Conservation (phyloP, 768 basidiomycete species). For the Hericium coralloides region DNA sequence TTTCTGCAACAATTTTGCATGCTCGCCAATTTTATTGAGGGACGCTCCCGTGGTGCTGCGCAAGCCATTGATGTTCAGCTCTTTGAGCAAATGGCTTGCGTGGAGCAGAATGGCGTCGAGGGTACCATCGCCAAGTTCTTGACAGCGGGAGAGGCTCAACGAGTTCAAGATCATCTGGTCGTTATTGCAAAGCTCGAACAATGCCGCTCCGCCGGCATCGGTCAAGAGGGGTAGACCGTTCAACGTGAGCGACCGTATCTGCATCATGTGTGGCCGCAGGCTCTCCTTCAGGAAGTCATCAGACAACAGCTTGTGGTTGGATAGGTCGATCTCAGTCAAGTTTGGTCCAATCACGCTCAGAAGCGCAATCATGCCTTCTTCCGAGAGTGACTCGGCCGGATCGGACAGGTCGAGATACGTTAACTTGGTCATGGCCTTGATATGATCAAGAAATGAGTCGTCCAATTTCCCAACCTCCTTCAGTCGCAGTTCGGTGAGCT, state of each 20-base stretch:
- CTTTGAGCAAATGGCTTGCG: constrained; percentile 47
- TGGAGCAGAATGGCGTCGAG: constrained; percentile 49
- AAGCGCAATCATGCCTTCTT: constrained; percentile 46
- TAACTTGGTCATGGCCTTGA: constrained; percentile 40
- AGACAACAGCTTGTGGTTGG: constrained; percentile 54
- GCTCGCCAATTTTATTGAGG: constrained; percentile 28
- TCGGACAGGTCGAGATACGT: constrained; percentile 62
- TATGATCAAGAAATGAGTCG: constrained; percentile 50
- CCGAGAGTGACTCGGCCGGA: constrained; percentile 44
- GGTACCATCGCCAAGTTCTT: constrained; percentile 14
- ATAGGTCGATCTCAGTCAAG: constrained; percentile 60
- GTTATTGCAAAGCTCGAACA: constrained; percentile 52
- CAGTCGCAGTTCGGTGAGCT: constrained; percentile 66
- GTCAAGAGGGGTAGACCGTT: constrained; percentile 52
- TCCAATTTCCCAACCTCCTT: constrained; percentile 67
- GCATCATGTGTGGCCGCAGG: constrained; percentile 37
- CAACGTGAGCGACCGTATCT: constrained; percentile 46
- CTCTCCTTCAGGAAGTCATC: constrained; percentile 55
- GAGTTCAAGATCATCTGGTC: constrained; percentile 15
- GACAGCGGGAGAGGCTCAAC: constrained; percentile 15
- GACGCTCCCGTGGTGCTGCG: constrained; percentile 46
- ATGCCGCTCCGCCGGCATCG: constrained; percentile 55
- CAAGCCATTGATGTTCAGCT: constrained; percentile 73
- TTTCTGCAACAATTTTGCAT: constrained; percentile 34
- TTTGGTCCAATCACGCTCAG: constrained; percentile 43